Base-by-base conservation (phyloP, 2,329 filamentous ascomycete genomes). In the Cladosporium sp. region DNA sequence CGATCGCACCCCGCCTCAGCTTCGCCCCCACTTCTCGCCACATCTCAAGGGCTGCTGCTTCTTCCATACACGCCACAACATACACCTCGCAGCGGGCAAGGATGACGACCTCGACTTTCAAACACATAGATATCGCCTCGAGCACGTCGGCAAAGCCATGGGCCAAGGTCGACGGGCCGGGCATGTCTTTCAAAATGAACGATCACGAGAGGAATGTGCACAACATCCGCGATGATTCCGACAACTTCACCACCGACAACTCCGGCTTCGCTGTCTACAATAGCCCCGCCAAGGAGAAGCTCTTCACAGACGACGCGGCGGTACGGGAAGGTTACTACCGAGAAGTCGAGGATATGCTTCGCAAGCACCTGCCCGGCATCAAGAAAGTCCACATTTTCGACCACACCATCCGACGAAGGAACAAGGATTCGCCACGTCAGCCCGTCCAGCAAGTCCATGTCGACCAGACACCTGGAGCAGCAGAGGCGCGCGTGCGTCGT, bases 401-500 rank as follows among this genome's bases (percentile, higher is more conserved):
- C 67, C 85, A 88, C 66, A 87, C 85, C 0, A 84, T 88, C 59
- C 78, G 85, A 2, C 72, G 78, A 6, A 71, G 77, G 16, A 67
- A 73, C 1, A 77, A 78, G n/a, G 66, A 71, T 1, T 72, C 82
- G 0, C 75, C 82, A 0, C 76, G 85, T 5, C 79, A 81, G 57
- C 85, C 85, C 0, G 84, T 88, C 0, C 81, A 85, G 65, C 79
- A 82, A 59, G 82, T 87, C 0, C 85, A 88, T 56, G 83, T 88
- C 11, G 85, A 89, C 62, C 85, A 88, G 68, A 87, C 85, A 0
- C 79, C 83, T 0, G 68, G 62, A 0, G 84, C 85, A 0, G 82
- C 83, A 0, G 80, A 77, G 54, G 75, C 68, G 1, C 77, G 85
- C 10, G 83, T 87, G 11, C 74, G 80, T 1, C 73, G 82, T 1